These are phyloP conservation scores for Globisporangium emineosum DNA, from an alignment of 352 stramenopile species.

Conservation along the genomic window DNA sequence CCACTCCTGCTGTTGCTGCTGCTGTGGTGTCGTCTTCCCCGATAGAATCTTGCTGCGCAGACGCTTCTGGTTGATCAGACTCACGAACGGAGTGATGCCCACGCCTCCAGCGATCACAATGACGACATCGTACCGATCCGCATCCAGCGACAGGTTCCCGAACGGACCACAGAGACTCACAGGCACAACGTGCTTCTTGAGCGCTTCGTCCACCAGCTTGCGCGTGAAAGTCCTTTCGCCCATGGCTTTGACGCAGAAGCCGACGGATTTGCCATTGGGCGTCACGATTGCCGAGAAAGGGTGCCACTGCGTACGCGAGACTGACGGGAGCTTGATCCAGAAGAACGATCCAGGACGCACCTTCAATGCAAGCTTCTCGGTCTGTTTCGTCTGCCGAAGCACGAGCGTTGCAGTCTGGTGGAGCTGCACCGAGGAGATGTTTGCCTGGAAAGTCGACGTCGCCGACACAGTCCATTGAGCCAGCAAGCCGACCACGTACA, in stretches of 20 bases:
- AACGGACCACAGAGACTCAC: conserved; percentile 69
- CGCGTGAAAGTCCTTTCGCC: conserved; percentile 51
- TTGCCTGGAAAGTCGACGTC: conserved; percentile 42
- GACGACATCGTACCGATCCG: conserved; percentile 63
- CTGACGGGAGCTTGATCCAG: conserved; percentile 61
- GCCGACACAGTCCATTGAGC: conserved; percentile 51
- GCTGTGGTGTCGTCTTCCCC: conserved; percentile 11
- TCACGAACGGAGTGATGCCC: conserved; percentile 78
- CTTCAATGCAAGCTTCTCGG: conserved; percentile 50
- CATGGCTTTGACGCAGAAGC: conserved; percentile 72
- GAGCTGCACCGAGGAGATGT: conserved; percentile 23
- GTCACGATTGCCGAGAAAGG: conserved; percentile 81
- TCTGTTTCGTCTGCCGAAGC: conserved; percentile 50
- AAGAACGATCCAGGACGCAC: conserved; percentile 73
- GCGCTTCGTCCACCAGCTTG: conserved; percentile 41
- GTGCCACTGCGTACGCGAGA: conserved; percentile 71
- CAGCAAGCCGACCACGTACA: conserved; percentile 59
- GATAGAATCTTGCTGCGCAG: conserved; percentile 22
- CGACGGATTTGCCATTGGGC: conserved; percentile 65
- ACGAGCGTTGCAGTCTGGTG: conserved; percentile 49
- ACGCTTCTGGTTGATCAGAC: conserved; percentile 65
- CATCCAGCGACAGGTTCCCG: conserved; percentile 56
- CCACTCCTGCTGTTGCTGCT: conserved; percentile 38
- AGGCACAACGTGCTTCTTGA: conserved; percentile 36
- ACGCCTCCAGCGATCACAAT: conserved; percentile 70